Percentiles rank a stretch among this genome's conserved stretches.
Evolutionary conservation across 148 eudicot genomes (phyloP).

Genomic region (Euryodendron excelsum): DNA sequence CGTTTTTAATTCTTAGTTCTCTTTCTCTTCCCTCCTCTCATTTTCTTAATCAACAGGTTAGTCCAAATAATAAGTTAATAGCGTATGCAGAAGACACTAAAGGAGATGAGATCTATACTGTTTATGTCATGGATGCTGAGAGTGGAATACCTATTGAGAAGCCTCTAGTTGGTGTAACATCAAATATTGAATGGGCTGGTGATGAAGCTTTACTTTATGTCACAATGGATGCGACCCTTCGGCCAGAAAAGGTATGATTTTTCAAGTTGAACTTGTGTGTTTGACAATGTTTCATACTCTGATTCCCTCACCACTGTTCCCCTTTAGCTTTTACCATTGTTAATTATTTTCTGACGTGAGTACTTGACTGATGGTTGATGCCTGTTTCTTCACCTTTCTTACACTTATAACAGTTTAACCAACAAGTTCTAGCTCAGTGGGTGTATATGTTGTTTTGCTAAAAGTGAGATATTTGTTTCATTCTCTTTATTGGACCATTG

Average conservation of each 20-base stretch:
- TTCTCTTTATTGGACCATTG: neutral
- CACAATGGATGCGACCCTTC: constrained; percentile 82
- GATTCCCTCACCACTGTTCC: neutral
- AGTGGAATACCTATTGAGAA: constrained; percentile 53
- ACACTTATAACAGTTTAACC: neutral
- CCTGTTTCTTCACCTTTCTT: neutral
- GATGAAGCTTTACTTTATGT: constrained; percentile 71
- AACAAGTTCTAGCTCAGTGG: neutral
- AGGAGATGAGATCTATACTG: constrained; percentile 81
- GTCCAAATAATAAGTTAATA: constrained; percentile 77
- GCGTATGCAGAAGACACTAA: constrained; percentile 95
- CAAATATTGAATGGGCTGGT: constrained; percentile 81
- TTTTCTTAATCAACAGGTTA: constrained; percentile 44
- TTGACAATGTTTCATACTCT: too few relatives aligned
- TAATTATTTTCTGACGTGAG: neutral
- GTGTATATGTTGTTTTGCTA: neutral
- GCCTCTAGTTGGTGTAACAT: constrained; percentile 65
- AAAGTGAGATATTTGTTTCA: neutral
- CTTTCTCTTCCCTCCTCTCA: neutral
- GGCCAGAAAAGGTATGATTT: constrained; percentile 77
- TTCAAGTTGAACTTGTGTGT: neutral
- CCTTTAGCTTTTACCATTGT: neutral
- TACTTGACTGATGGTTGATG: neutral
- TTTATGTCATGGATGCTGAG: constrained; percentile 66
- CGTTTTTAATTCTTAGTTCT: neutral